phyloP scores from a whole-genome alignment of 164 flowering plant genomes.

The Dillenia suffruticosa region DNA sequence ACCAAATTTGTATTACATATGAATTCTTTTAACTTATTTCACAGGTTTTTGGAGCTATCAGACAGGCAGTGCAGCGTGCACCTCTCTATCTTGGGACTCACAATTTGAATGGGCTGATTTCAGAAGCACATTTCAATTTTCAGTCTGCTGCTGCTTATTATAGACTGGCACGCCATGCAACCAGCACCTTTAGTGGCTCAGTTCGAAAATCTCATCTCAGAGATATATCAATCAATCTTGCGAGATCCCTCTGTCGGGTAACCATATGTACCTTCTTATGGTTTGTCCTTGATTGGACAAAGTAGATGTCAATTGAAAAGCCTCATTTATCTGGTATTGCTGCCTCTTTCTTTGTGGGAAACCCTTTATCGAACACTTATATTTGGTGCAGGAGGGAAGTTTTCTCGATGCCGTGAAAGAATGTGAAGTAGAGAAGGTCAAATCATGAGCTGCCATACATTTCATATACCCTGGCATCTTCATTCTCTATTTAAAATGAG shows the following conservation, averaged over 20 bases:
- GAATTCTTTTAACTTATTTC: slow-evolving; percentile 3
- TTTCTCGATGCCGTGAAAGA: slow-evolving; percentile 55
- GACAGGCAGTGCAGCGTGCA: slow-evolving; percentile 78
- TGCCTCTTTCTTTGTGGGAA: not conserved
- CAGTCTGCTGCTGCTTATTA: slow-evolving; percentile 59
- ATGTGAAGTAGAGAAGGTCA: slow-evolving; percentile 73
- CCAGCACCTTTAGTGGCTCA: slow-evolving; percentile 22
- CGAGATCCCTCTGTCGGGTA: slow-evolving; percentile 74
- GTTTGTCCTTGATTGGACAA: not conserved
- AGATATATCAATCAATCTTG: slow-evolving; percentile 73
- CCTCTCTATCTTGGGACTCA: slow-evolving; percentile 83
- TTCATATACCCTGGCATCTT: not conserved
- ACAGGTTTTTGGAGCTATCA: slow-evolving; percentile 81
- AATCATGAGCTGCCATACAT: not conserved
- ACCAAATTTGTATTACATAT: not conserved
- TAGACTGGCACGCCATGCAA: slow-evolving; percentile 56
- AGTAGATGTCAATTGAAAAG: not conserved
- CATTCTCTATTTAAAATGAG: not conserved
- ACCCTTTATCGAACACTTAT: slow-evolving; percentile 1
- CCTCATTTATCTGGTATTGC: not conserved
- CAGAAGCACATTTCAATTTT: slow-evolving; percentile 71
- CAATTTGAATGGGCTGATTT: slow-evolving; percentile 74
- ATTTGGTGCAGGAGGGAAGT: slow-evolving; percentile 60
- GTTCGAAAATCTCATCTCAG: slow-evolving; percentile 26
- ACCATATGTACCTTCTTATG: slow-evolving; percentile 1